A percentile compares a stretch with the other conserved stretches of the same genome.
These are phyloP conservation scores for Aspergillus egyptiacus DNA, from an alignment of 495 filamentous ascomycete genomes.

Conservation along the genomic window DNA sequence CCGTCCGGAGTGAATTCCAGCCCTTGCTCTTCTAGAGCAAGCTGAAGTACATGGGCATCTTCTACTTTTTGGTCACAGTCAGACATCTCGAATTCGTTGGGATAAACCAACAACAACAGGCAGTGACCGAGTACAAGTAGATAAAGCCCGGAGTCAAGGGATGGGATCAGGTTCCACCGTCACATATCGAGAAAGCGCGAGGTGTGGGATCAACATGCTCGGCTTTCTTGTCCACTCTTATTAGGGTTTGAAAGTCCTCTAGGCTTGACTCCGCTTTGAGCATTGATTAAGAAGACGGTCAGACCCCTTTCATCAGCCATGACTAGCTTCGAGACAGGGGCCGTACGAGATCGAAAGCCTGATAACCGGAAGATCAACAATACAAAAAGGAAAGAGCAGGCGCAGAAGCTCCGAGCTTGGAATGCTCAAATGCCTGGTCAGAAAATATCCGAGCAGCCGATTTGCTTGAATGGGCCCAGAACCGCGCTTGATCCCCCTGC, in stretches of 20 bases:
- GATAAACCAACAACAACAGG: background rate
- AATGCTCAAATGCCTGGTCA: constrained; percentile 2
- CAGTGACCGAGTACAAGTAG: constrained; percentile 6
- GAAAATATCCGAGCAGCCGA: background rate
- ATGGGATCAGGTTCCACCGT: constrained; percentile 5
- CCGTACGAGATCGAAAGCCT: background rate
- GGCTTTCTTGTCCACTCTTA: constrained; percentile 1
- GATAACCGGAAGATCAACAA: background rate
- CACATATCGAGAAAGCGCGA: constrained; percentile 6
- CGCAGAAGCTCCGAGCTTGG: constrained; percentile 2
- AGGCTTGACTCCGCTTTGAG: constrained; percentile 1
- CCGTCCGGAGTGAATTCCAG: constrained; percentile 17
- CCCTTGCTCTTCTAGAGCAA: constrained; percentile 7
- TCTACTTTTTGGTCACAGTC: constrained; percentile 10
- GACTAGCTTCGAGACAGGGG: background rate
- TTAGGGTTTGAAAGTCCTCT: background rate
- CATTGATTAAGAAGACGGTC: background rate
- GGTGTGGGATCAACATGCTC: constrained; percentile 7
- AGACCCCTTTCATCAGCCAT: background rate
- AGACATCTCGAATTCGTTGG: constrained; percentile 5
- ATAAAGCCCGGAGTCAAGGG: constrained; percentile 6
- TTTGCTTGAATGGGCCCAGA: background rate
- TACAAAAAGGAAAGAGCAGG: background rate
- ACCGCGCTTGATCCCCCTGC: constrained; percentile 5
- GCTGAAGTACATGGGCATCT: constrained; percentile 1